Percentiles rank a stretch among this genome's conserved stretches.
These are phyloP conservation scores for Lactarius quietus DNA, from an alignment of 768 basidiomycete genomes.

Conservation along the genomic window DNA sequence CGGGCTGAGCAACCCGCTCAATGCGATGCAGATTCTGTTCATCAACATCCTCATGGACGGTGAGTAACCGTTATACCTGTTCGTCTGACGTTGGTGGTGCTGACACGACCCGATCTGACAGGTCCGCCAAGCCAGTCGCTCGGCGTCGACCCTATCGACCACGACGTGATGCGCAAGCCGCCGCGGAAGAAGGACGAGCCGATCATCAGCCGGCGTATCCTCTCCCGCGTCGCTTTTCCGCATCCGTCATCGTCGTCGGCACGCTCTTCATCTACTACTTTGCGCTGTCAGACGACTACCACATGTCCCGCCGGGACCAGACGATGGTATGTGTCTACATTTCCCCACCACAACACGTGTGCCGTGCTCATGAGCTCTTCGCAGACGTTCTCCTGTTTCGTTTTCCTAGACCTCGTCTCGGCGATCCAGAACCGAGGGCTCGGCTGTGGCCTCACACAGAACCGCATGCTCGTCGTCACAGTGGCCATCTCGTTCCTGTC, in stretches of 20 bases:
- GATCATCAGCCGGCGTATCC: constrained; percentile 70
- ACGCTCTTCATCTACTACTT: constrained; percentile 84
- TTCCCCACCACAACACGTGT: not conserved
- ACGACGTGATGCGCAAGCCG: constrained; percentile 86
- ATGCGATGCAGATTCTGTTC: constrained; percentile 99
- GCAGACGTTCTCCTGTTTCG: constrained; percentile 95
- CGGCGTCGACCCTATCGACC: constrained; percentile 95
- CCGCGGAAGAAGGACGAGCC: constrained; percentile 92
- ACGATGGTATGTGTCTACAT: constrained; percentile 69
- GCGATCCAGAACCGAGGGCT: constrained; percentile 93
- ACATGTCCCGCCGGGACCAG: constrained; percentile 83
- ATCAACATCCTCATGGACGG: constrained; percentile 99
- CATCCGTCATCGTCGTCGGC: constrained; percentile 85
- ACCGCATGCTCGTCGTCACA: constrained; percentile 86
- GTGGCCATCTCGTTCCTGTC: constrained; percentile 82
- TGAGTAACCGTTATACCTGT: constrained; percentile 33
- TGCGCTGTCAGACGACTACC: constrained; percentile 71
- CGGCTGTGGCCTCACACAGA: constrained; percentile 76
- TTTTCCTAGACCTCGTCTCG: constrained; percentile 94
- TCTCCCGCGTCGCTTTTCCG: constrained; percentile 87
- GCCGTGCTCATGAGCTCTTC: constrained; percentile 9
- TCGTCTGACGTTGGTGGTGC: not conserved
- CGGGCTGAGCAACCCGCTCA: constrained; percentile 86
- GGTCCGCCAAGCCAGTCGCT: constrained; percentile 94
- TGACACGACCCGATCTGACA: constrained; percentile 32